phyloP scores from a whole-genome alignment of 1,139 yeast species.

The Kodamaea ohmeri region DNA sequence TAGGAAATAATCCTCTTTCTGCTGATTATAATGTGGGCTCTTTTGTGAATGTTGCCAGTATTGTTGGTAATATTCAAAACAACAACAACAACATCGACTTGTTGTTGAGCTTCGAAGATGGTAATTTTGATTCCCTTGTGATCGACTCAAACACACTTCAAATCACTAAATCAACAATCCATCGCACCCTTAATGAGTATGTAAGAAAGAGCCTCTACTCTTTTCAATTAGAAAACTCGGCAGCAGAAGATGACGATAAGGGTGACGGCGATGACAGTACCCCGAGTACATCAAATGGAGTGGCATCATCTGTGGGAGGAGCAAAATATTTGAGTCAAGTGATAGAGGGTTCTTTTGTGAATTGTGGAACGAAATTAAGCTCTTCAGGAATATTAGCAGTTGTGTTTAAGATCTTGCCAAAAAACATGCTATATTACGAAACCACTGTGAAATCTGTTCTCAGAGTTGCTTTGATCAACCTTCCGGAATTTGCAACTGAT shows the following conservation, averaged over 20 bases:
- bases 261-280: slow-evolving; percentile 8
- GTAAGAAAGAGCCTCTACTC: slow-evolving; percentile 23
- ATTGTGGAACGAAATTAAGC: slow-evolving; percentile 25
- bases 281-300: slow-evolving; percentile 10
- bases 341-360: slow-evolving; percentile 29
- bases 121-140: slow-evolving; percentile 24
- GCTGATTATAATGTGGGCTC: slow-evolving; percentile 5
- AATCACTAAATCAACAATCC: neutral
- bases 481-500: slow-evolving; percentile 9
- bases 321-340: slow-evolving; percentile 22
- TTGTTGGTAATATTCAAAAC: slow-evolving; percentile 3
- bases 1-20: neutral
- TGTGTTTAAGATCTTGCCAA: slow-evolving; percentile 29
- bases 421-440: slow-evolving; percentile 29
- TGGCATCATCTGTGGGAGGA: slow-evolving; percentile 10
- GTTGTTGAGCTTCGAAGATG: slow-evolving; percentile 28
- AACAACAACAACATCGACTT: slow-evolving; percentile 6
- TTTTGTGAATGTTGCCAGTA: slow-evolving; percentile 8
- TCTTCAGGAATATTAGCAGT: slow-evolving; percentile 25
- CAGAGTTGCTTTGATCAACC: slow-evolving; percentile 19
- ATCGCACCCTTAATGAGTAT: slow-evolving; percentile 17
- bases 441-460: slow-evolving; percentile 28
- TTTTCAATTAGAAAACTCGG: slow-evolving; percentile 27
- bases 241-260: slow-evolving; percentile 19
- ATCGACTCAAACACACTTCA: slow-evolving; percentile 10